These are phyloP conservation scores for Bifiguratus adelaidae DNA, from an alignment of 192 early-diverging fungal species.

Conservation along the genomic window DNA sequence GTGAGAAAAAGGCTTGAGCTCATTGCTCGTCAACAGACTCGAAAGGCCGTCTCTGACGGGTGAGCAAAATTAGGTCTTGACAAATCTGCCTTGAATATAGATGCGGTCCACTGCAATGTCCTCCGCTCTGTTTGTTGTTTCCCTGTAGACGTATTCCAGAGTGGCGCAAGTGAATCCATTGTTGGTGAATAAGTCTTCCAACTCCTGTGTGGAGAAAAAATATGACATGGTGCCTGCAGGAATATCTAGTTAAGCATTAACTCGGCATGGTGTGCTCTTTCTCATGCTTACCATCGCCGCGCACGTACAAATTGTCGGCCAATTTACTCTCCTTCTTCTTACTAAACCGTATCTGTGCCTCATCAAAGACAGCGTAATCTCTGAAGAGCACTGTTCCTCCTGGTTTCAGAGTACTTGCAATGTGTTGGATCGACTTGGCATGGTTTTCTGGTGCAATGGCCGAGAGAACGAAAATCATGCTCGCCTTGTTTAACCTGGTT, in stretches of 20 bases:
- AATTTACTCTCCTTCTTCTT: slow-evolving; percentile 67
- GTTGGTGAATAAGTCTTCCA: slow-evolving; percentile 47
- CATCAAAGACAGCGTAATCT: slow-evolving; percentile 95
- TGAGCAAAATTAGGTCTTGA: slow-evolving; percentile 41
- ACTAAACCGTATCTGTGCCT: slow-evolving; percentile 89
- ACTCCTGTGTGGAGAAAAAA: slow-evolving; percentile 69
- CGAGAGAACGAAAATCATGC: slow-evolving; percentile 92
- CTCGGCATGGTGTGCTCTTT: neutral
- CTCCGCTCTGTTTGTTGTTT: slow-evolving; percentile 57
- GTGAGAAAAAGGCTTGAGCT: no score
- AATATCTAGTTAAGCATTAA: neutral
- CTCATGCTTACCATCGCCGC: slow-evolving; percentile 66
- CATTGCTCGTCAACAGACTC: no score
- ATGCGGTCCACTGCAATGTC: slow-evolving; percentile 57
- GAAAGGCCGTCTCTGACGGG: no score
- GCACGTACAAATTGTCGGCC: slow-evolving; percentile 90
- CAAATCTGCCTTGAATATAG: slow-evolving; percentile 70
- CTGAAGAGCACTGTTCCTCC: slow-evolving; percentile 88
- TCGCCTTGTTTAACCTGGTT: slow-evolving; percentile 11
- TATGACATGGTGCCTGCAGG: slow-evolving; percentile 70
- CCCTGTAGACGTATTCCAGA: slow-evolving; percentile 54
- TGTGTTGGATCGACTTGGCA: slow-evolving; percentile 66
- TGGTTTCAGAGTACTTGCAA: slow-evolving; percentile 59
- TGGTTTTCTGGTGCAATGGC: slow-evolving; percentile 87
- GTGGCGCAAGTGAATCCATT: slow-evolving; percentile 46